phyloP scores from a whole-genome alignment of 352 stramenopile genomes.

The Globisporangium emineosum region DNA sequence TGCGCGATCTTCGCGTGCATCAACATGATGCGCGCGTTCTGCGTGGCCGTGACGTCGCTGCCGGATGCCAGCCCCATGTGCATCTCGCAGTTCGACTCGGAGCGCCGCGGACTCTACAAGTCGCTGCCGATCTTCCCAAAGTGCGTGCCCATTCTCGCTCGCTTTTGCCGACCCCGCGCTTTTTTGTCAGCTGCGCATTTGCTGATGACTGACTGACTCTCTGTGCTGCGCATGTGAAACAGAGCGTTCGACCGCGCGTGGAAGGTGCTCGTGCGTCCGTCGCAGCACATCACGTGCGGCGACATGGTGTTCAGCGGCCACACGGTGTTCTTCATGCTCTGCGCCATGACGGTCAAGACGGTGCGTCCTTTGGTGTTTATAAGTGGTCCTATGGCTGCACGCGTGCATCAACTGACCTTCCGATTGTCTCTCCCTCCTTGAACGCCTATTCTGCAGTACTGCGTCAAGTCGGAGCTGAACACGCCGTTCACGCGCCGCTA shows the following conservation, averaged over 20 bases:
- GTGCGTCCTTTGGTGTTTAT: slow-evolving; percentile 1
- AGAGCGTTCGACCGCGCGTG: slow-evolving; percentile 77
- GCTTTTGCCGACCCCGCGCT: too few relatives aligned
- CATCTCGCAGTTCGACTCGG: slow-evolving; percentile 79
- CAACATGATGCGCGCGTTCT: slow-evolving; percentile 84
- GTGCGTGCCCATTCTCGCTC: slow-evolving; percentile 37
- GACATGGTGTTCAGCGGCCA: slow-evolving; percentile 90
- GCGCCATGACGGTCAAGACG: slow-evolving; percentile 67
- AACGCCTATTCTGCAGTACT: slow-evolving; percentile 24
- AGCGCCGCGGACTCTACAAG: slow-evolving; percentile 65
- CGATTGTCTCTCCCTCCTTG: too few relatives aligned
- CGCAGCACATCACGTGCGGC: slow-evolving; percentile 86
- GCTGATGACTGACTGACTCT: neutral
- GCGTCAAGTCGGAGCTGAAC: slow-evolving; percentile 73
- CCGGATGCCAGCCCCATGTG: slow-evolving; percentile 83
- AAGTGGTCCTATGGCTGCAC: neutral
- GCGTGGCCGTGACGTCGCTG: slow-evolving; percentile 81
- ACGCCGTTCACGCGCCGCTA: slow-evolving; percentile 80
- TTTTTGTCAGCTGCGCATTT: too few relatives aligned
- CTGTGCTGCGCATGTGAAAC: neutral
- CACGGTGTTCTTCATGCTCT: slow-evolving; percentile 84
- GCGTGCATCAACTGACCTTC: neutral
- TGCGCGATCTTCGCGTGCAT: slow-evolving; percentile 87
- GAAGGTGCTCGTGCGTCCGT: slow-evolving; percentile 81
- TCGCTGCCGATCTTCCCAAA: slow-evolving; percentile 81